phyloP scores from a whole-genome alignment of 2,329 filamentous ascomycete genomes.

The Bipolaris bicolor region DNA sequence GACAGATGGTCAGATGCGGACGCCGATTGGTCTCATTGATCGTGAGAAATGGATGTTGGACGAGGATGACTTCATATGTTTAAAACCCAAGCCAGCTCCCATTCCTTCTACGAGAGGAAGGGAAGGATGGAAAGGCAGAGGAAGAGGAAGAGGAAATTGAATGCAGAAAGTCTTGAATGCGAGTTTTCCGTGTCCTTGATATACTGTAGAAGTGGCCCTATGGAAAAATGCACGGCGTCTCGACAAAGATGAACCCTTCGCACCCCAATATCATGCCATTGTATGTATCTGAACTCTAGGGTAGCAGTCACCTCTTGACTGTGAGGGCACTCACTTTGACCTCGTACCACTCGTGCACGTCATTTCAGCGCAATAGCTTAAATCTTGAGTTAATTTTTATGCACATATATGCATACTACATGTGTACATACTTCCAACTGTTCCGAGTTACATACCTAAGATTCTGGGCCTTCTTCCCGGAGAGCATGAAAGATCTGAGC shows the following conservation, averaged over 20 bases:
- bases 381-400: no score
- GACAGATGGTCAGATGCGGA: conserved; percentile 17
- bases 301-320: neutral
- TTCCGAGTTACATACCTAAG: no score
- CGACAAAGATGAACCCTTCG: neutral
- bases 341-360: neutral
- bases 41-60: neutral
- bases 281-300: neutral
- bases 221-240: neutral
- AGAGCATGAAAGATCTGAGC: no score
- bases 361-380: no score
- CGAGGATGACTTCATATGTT: neutral
- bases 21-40: conserved; percentile 16
- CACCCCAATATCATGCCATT: neutral
- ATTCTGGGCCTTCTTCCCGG: no score
- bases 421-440: no score
- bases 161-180: neutral
- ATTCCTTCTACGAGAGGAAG: neutral
- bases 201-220: neutral
- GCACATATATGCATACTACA: no score
- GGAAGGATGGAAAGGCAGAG: no score
- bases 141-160: neutral
- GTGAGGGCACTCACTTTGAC: neutral
- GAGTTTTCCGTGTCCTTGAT: neutral
- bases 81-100: neutral